These are phyloP conservation scores for Vanderwaltozyma tropicalis DNA, from an alignment of 805 yeast genomes.

Conservation along the genomic window DNA sequence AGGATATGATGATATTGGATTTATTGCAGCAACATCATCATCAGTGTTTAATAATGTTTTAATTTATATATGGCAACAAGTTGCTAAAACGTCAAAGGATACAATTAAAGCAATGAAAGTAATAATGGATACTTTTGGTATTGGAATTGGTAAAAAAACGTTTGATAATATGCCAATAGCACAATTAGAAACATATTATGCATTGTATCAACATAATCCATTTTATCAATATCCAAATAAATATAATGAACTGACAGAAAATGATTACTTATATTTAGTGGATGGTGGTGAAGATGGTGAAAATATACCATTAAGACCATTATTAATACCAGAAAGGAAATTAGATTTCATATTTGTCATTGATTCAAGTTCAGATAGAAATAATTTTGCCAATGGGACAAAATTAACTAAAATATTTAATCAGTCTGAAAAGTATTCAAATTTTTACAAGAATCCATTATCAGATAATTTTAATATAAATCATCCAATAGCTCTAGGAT, in stretches of 20 bases:
- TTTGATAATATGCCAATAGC: background rate
- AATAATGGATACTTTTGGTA: constrained; percentile 22
- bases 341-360: constrained; percentile 56
- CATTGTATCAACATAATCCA: constrained; percentile 53
- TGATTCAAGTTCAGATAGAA: constrained; percentile 44
- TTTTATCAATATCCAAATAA: constrained; percentile 31
- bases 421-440: background rate
- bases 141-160: background rate
- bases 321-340: constrained; percentile 49
- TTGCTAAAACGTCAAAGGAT: constrained; percentile 25
- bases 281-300: constrained; percentile 79
- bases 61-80: constrained; percentile 36
- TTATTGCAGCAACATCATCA: constrained; percentile 54
- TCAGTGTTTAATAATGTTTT: constrained; percentile 49
- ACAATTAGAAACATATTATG: constrained; percentile 35
- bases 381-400: constrained; percentile 53
- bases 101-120: constrained; percentile 29
- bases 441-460: background rate
- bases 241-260: constrained; percentile 17
- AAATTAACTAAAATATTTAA: constrained; percentile 33
- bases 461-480: constrained; percentile 11
- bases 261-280: constrained; percentile 37
- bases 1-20: constrained; percentile 50
- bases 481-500: constrained; percentile 75
- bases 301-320: constrained; percentile 58